A percentile compares a stretch with the other conserved stretches of the same genome.
These are phyloP conservation scores for Entomortierella parvispora DNA, from an alignment of 192 early-diverging fungal genomes.

Conservation along the genomic window DNA sequence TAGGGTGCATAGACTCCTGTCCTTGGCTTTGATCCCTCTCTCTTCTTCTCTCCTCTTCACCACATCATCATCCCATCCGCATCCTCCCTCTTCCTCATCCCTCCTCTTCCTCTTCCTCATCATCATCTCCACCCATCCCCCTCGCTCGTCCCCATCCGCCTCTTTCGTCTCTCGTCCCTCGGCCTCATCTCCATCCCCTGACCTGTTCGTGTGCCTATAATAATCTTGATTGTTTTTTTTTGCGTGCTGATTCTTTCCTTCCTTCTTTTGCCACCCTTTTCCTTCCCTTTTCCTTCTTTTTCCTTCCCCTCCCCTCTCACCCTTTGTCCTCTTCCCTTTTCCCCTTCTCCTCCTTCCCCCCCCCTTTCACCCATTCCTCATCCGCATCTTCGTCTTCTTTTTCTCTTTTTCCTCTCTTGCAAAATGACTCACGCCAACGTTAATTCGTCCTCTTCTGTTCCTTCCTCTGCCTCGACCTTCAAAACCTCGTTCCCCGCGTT, in stretches of 20 bases:
- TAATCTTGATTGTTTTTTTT: neutral
- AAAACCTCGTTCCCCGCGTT: too few species aligned
- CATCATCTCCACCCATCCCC: neutral
- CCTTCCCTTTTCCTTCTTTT: neutral
- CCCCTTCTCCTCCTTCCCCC: neutral
- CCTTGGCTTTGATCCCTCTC: neutral
- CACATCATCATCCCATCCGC: neutral
- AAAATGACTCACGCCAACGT: neutral
- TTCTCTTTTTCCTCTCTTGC: neutral
- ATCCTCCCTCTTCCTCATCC: neutral
- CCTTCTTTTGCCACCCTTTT: neutral
- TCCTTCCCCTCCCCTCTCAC: neutral
- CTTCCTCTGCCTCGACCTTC: too few species aligned
- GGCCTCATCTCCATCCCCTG: neutral
- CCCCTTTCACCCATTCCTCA: too few species aligned
- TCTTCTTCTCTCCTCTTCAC: neutral
- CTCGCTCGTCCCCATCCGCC: slow-evolving; percentile 2
- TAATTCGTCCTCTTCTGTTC: too few species aligned
- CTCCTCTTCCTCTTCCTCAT: neutral
- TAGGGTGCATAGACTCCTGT: neutral
- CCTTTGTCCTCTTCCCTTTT: neutral
- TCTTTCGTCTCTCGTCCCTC: neutral
- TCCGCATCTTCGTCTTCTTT: too few species aligned
- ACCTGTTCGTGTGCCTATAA: neutral
- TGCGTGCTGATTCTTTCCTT: neutral